phyloP scores from a whole-genome alignment of 2,329 filamentous ascomycete species.

The Neospermospora avenae region DNA sequence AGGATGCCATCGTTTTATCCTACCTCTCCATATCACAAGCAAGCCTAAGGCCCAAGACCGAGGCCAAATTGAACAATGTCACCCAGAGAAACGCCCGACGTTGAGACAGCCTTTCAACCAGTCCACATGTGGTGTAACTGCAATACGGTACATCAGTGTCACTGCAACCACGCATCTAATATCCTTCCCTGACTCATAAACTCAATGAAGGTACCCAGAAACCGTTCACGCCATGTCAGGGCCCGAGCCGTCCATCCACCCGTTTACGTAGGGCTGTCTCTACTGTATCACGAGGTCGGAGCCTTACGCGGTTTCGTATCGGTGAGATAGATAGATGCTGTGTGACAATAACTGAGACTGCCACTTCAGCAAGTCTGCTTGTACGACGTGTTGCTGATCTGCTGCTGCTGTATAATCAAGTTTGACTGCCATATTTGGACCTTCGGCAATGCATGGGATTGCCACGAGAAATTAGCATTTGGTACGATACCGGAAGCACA shows the following conservation, averaged over 20 bases:
- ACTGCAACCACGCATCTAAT: not conserved
- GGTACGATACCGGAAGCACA: not conserved
- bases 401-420: not conserved
- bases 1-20: no score
- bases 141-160: not conserved
- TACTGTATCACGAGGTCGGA: not conserved
- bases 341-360: not conserved
- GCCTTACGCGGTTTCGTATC: not conserved
- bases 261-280: not conserved
- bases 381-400: not conserved
- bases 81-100: not conserved
- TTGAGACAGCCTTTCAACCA: not conserved
- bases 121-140: not conserved
- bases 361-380: not conserved
- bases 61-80: not conserved
- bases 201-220: no score
- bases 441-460: not conserved
- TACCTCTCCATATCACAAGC: not conserved
- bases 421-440: not conserved
- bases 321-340: not conserved
- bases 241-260: not conserved
- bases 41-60: not conserved
- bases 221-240: not conserved
- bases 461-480: not conserved
- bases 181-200: no score